Evolutionary conservation across 2,329 filamentous ascomycete genomes (phyloP).

Genomic region (Laburnicola sp.): DNA sequence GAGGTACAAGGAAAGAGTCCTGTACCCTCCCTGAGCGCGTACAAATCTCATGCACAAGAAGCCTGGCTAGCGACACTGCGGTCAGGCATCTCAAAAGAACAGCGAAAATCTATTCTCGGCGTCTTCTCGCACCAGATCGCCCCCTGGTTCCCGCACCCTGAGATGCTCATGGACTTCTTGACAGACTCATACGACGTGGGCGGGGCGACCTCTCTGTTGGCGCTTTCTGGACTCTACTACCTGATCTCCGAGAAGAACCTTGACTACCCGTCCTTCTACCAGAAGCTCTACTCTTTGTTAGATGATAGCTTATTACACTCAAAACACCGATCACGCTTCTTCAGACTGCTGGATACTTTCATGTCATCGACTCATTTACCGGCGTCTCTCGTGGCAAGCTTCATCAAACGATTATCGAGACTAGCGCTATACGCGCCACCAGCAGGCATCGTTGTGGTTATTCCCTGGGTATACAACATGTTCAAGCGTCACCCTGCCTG

Average conservation of each 20-base stretch:
- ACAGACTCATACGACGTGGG: conserved; percentile 91
- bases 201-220: conserved; percentile 82
- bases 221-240: conserved; percentile 91
- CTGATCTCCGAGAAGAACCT: conserved; percentile 91
- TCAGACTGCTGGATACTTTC: conserved; percentile 89
- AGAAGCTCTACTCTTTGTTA: conserved; percentile 89
- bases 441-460: conserved; percentile 80
- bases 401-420: conserved; percentile 89
- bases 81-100: conserved; percentile 66
- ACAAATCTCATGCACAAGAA: conserved; percentile 80
- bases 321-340: conserved; percentile 90
- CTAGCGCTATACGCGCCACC: conserved; percentile 87
- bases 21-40: conserved; percentile 63
- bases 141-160: conserved; percentile 86
- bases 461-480: conserved; percentile 95
- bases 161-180: conserved; percentile 92
- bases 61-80: conserved; percentile 82
- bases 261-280: conserved; percentile 93
- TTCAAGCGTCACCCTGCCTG: conserved; percentile 86
- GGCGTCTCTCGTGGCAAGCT: conserved; percentile 86
- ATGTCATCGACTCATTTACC: conserved; percentile 90
- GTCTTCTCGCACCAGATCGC: conserved; percentile 77
- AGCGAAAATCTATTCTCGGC: conserved; percentile 77
- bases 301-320: conserved; percentile 87
- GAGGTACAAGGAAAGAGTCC: conserved; percentile 66